Conservation (phyloP, 2,329 filamentous ascomycete genomes). For the Escovopsis sp. region DNA sequence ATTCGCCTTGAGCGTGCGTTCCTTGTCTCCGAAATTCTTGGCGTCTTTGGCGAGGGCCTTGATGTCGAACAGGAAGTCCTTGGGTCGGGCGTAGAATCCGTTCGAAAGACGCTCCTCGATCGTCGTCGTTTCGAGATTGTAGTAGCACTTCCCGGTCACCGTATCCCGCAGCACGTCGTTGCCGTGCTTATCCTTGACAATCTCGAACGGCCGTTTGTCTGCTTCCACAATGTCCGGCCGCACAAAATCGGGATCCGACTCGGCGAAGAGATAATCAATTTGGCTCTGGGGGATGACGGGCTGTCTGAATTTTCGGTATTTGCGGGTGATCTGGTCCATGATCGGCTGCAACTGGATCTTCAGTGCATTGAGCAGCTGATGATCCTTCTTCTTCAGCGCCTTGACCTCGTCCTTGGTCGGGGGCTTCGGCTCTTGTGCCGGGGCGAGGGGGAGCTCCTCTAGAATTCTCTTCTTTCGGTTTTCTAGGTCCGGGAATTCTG, state of each 20-base stretch:
- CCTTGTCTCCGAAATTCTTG: slow-evolving; percentile 65
- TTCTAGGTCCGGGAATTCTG: slow-evolving; percentile 73
- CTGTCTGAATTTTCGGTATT: slow-evolving; percentile 76
- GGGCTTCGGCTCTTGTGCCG: slow-evolving; percentile 51
- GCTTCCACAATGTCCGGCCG: slow-evolving; percentile 37
- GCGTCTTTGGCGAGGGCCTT: slow-evolving; percentile 74
- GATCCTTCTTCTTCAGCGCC: slow-evolving; percentile 66
- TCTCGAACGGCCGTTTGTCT: slow-evolving; percentile 61
- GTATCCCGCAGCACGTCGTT: slow-evolving; percentile 63
- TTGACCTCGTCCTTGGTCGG: slow-evolving; percentile 69
- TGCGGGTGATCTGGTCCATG: slow-evolving; percentile 90
- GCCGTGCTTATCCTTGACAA: slow-evolving; percentile 65
- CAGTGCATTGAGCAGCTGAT: slow-evolving; percentile 68
- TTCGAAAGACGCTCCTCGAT: slow-evolving; percentile 96
- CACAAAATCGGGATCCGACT: slow-evolving; percentile 61
- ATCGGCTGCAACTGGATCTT: slow-evolving; percentile 86
- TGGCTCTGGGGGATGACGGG: slow-evolving; percentile 60
- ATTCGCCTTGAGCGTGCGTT: slow-evolving; percentile 72
- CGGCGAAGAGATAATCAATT: slow-evolving; percentile 72
- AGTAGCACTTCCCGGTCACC: slow-evolving; percentile 71
- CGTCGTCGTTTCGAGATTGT: slow-evolving; percentile 82
- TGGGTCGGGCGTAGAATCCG: slow-evolving; percentile 83
- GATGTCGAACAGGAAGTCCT: slow-evolving; percentile 81
- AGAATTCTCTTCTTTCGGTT: slow-evolving; percentile 78
- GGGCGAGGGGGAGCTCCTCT: slow-evolving; percentile 61